Conservation (phyloP, 2,329 filamentous ascomycete species). For the Escovopsis weberi region DNA sequence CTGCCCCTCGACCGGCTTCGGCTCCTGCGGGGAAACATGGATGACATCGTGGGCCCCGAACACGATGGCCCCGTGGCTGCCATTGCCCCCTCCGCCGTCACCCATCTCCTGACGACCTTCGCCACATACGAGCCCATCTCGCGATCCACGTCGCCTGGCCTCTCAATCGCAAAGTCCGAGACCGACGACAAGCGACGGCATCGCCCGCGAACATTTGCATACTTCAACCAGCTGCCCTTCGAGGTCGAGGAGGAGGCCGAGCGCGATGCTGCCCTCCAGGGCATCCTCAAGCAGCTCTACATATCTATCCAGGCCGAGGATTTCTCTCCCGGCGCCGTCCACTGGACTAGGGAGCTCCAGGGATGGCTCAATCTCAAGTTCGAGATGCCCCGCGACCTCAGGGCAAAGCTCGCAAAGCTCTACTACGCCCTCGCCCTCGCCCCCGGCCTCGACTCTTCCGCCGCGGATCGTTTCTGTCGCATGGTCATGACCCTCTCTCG, state of each 20-base stretch:
- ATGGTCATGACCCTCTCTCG: conserved; percentile 96
- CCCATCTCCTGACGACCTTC: conserved; percentile 23
- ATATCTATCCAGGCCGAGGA: conserved; percentile 84
- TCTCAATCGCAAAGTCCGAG: conserved; percentile 35
- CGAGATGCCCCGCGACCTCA: conserved; percentile 73
- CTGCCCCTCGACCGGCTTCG: too few relatives aligned
- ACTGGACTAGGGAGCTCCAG: conserved; percentile 93
- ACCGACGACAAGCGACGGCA: conserved; percentile 49
- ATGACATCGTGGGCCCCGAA: conserved; percentile 23
- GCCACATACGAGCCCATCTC: conserved; percentile 55
- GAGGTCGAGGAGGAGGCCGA: conserved; percentile 65
- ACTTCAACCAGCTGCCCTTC: conserved; percentile 84
- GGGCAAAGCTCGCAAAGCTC: conserved; percentile 71
- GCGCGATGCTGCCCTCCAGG: conserved; percentile 64
- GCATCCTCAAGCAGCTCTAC: conserved; percentile 88
- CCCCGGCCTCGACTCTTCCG: conserved; percentile 68
- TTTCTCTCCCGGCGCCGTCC: conserved; percentile 81
- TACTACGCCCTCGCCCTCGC: conserved; percentile 91
- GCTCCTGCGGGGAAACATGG: conserved; percentile 11
- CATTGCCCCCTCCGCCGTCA: conserved; percentile 17
- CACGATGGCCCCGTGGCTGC: conserved; percentile 16
- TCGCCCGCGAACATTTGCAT: conserved; percentile 82
- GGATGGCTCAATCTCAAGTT: conserved; percentile 97
- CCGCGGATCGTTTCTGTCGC: conserved; percentile 82
- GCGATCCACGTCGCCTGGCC: conserved; percentile 70